Evolutionary conservation across 352 stramenopile genomes (phyloP), one percentile per base, ranked within the genome.

Genomic region (Globisporangium echinulatum): DNA sequence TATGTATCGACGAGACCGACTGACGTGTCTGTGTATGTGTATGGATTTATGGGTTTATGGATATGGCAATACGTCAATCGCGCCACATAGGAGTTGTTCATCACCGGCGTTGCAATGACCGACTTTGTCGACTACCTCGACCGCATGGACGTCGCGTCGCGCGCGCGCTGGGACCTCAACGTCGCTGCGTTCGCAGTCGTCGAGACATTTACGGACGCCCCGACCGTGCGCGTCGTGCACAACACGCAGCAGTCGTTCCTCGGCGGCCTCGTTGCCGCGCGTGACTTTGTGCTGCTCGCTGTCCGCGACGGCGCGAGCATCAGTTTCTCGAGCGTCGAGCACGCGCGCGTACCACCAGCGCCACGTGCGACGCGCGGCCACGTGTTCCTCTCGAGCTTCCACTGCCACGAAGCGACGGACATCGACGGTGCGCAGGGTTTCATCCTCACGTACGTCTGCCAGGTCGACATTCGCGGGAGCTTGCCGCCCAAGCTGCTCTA

Each of bases 171-270:
- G 78, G 74, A 88, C 63, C 57, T 71, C 33, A 82, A 82, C 59
- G 64, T 79, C 44, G 74, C 67, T 10, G 64, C 69, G 36, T 81
- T 81, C 62, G 66, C 78, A 50, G 65, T 85, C 10, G 66, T 86
- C 36, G 72, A 88, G 51, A 66, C 60, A 3, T 79, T 76, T 52
- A 46, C 65, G 6, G 64, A 79, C 59, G 64, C 64, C 19, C 53
- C 57, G 2, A 36, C 68, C 11, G 62, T 77, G 33, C 74, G 53
- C 39, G 63, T 82, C 14, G 70, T 68, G 25, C 68, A 83, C 47
- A 86, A 88, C 61, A 71, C 66, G 14, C 78, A 88, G 52, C 82
- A 86, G 57, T 48, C 71, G 25, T 83, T 85, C 59, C 62, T 85
- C 4, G 75, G 77, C 38, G 78, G 75, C 4, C 56, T 88, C 11